These are phyloP conservation scores for Ambrosia trifida DNA, from an alignment of 129 eudicot genomes.

Conservation along the genomic window DNA sequence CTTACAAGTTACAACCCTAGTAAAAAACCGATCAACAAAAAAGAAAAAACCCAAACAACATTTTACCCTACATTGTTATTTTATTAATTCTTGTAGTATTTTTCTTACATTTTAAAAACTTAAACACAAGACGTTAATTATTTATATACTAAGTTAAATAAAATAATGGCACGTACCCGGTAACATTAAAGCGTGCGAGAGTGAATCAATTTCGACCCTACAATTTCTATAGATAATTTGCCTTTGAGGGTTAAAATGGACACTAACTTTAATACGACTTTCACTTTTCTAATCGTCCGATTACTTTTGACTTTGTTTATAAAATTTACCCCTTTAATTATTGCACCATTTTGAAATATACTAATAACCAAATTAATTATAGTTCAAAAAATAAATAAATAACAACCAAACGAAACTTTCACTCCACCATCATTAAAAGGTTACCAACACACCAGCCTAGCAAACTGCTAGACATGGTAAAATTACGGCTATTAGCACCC, in stretches of 20 bases:
- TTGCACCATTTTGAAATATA: background rate
- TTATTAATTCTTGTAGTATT: too few relatives aligned
- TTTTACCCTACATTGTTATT: too few relatives aligned
- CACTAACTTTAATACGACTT: conserved; percentile 4
- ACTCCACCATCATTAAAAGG: too few relatives aligned
- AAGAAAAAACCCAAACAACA: too few relatives aligned
- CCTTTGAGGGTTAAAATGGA: background rate
- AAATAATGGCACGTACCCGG: background rate
- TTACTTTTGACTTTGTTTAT: conserved; percentile 9
- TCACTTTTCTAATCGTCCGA: background rate
- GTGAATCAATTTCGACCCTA: background rate
- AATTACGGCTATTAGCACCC: too few relatives aligned
- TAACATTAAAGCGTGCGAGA: background rate
- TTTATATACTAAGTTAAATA: background rate
- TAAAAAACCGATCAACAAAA: too few relatives aligned
- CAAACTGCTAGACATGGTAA: too few relatives aligned
- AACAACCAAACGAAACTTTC: background rate
- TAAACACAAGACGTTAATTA: too few relatives aligned
- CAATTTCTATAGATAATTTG: background rate
- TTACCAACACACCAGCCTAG: too few relatives aligned
- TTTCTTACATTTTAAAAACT: too few relatives aligned
- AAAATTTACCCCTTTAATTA: conserved; percentile 4
- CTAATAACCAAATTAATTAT: background rate
- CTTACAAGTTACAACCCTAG: too few relatives aligned
- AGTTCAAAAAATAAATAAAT: background rate